These are phyloP conservation scores for Boletus rubescentipes DNA, from an alignment of 768 basidiomycete genomes.

Conservation along the genomic window DNA sequence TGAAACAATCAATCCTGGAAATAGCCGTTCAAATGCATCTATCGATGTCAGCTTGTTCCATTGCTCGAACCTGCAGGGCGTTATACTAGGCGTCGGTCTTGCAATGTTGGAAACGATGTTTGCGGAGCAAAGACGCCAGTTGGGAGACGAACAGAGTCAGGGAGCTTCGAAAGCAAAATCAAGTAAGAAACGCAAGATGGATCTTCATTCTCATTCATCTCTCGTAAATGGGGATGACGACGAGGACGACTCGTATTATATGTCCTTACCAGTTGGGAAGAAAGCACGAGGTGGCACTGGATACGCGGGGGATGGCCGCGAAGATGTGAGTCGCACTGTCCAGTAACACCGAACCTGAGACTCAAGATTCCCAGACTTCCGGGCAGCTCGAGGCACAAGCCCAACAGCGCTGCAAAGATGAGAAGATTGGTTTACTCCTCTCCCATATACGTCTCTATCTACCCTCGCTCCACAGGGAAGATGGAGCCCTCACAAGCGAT, in stretches of 20 bases:
- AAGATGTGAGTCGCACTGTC: slow-evolving; percentile 65
- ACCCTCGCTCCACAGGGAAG: slow-evolving; percentile 73
- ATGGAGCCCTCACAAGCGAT: slow-evolving; percentile 81
- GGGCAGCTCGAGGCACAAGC: slow-evolving; percentile 79
- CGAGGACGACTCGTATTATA: slow-evolving; percentile 52
- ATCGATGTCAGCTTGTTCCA: slow-evolving; percentile 72
- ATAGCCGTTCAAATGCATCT: slow-evolving; percentile 42
- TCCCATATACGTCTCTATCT: slow-evolving; percentile 76
- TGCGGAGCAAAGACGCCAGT: slow-evolving; percentile 48
- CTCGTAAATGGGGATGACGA: slow-evolving; percentile 44
- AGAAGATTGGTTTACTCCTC: slow-evolving; percentile 67
- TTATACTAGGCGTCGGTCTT: slow-evolving; percentile 88
- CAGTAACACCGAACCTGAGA: background rate
- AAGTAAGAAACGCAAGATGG: slow-evolving; percentile 44
- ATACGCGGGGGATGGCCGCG: slow-evolving; percentile 79
- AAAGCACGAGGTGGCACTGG: slow-evolving; percentile 81
- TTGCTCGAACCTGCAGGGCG: slow-evolving; percentile 86
- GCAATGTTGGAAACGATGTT: slow-evolving; percentile 81
- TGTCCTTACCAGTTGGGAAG: slow-evolving; percentile 46
- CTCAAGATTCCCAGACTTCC: slow-evolving; percentile 52
- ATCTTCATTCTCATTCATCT: slow-evolving; percentile 24
- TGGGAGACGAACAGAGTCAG: slow-evolving; percentile 26
- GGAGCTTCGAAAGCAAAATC: slow-evolving; percentile 29
- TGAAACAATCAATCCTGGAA: slow-evolving; percentile 53
- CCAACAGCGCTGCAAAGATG: slow-evolving; percentile 72